phyloP scores from a whole-genome alignment of 2,329 filamentous ascomycete genomes.

The Cercospora beticola region DNA sequence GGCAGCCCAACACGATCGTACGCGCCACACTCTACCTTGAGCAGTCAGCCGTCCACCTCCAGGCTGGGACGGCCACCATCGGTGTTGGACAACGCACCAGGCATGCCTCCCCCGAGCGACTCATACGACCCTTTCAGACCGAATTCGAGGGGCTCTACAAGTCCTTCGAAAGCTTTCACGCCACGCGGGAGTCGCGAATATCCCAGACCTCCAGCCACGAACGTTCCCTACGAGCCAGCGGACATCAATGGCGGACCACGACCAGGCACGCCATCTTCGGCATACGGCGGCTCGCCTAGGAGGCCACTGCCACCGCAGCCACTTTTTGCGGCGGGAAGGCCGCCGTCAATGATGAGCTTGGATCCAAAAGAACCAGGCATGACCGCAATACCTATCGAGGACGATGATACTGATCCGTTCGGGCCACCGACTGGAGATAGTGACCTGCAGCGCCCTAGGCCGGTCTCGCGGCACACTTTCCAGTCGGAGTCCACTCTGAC shows the following conservation, averaged over 20 bases:
- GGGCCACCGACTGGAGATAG: slow-evolving; percentile 59
- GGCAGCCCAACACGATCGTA: slow-evolving; percentile 45
- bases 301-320: slow-evolving; percentile 86
- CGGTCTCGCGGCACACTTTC: slow-evolving; percentile 65
- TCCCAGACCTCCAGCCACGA: slow-evolving; percentile 67
- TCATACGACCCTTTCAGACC: slow-evolving; percentile 61
- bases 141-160: slow-evolving; percentile 55
- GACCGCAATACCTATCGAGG: slow-evolving; percentile 68
- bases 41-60: slow-evolving; percentile 29
- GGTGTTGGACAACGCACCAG: slow-evolving; percentile 51
- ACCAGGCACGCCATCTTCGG: slow-evolving; percentile 84
- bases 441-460: slow-evolving; percentile 53
- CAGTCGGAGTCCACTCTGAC: slow-evolving; percentile 61
- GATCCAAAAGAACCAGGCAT: slow-evolving; percentile 53
- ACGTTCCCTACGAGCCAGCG: slow-evolving; percentile 75
- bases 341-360: slow-evolving; percentile 42
- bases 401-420: slow-evolving; percentile 61
- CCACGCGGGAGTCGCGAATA: slow-evolving; percentile 60
- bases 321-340: slow-evolving; percentile 65
- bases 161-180: slow-evolving; percentile 43
- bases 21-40: slow-evolving; percentile 44
- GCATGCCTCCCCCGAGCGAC: slow-evolving; percentile 60
- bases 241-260: slow-evolving; percentile 87
- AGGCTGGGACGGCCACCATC: slow-evolving; percentile 50
- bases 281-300: slow-evolving; percentile 83